phyloP scores from a whole-genome alignment of 1,139 yeast genomes.

The Suhomyces guaymorum region DNA sequence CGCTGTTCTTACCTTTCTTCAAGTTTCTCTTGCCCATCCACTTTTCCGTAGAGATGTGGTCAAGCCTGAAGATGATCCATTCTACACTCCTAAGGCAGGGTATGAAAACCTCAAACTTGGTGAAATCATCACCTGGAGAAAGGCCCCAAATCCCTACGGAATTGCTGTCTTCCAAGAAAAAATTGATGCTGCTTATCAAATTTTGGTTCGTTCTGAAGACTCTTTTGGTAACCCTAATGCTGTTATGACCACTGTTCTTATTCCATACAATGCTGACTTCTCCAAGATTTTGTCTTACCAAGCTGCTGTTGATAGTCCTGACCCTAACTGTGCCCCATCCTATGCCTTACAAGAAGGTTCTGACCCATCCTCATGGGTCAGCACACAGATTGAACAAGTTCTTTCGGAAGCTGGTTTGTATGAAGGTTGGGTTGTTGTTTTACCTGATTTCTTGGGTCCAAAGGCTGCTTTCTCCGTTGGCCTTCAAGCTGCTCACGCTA shows the following conservation, averaged over 20 bases:
- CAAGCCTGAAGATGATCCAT: conserved; percentile 13
- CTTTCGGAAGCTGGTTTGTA: conserved; percentile 20
- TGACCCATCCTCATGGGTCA: conserved; percentile 17
- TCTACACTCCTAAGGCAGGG: conserved; percentile 29
- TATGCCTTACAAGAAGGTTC: conserved; percentile 27
- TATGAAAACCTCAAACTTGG: conserved; percentile 27
- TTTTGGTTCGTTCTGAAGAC: conserved; percentile 35
- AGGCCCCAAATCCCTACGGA: conserved; percentile 5
- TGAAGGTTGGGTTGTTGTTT: conserved; percentile 22
- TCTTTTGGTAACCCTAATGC: conserved; percentile 32
- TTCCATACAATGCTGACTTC: conserved; percentile 33
- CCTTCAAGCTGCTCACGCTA: conserved; percentile 29
- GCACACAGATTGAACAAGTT: conserved; percentile 26
- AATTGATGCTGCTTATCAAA: conserved; percentile 28
- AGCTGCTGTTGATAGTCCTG: conserved; percentile 36
- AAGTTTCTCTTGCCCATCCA: background rate
- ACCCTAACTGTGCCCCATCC: conserved; percentile 34
- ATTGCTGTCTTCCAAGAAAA: background rate
- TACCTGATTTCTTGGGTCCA: conserved; percentile 30
- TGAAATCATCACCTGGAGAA: conserved; percentile 26
- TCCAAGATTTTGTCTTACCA: conserved; percentile 33
- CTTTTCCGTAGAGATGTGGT: background rate
- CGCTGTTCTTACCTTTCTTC: background rate
- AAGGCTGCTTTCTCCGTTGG: conserved; percentile 32
- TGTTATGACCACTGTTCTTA: conserved; percentile 33